These are phyloP conservation scores for Collybia mongolica DNA, from an alignment of 768 basidiomycete genomes.

Conservation along the genomic window DNA sequence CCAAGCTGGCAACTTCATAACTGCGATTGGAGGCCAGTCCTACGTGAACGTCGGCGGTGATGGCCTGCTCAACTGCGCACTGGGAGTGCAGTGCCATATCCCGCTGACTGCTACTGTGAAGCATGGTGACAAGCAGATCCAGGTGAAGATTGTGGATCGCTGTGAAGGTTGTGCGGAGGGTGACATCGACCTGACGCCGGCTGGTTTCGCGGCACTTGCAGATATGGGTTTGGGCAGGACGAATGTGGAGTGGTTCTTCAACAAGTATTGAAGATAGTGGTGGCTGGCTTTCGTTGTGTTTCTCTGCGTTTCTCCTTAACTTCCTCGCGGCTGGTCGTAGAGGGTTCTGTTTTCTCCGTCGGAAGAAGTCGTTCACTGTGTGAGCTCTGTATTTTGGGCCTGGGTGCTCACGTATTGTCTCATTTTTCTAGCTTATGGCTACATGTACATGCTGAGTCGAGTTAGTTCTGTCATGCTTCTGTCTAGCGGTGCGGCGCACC, in stretches of 20 bases:
- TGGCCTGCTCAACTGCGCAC: conserved; percentile 22
- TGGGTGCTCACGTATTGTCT: no score
- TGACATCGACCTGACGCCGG: conserved; percentile 29
- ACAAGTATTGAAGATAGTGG: conserved; percentile 10
- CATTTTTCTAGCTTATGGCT: no score
- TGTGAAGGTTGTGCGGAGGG: conserved; percentile 41
- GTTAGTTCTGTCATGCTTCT: no score
- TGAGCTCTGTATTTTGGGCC: no score
- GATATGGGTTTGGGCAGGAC: conserved; percentile 22
- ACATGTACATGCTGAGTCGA: no score
- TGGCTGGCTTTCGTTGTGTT: no score
- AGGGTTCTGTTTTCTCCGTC: no score
- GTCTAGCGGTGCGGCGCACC: no score
- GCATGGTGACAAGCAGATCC: conserved; percentile 30
- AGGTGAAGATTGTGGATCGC: conserved; percentile 45
- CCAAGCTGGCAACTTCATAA: conserved; percentile 16
- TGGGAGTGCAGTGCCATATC: conserved; percentile 16
- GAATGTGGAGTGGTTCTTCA: conserved; percentile 40
- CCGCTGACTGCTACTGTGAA: conserved; percentile 22
- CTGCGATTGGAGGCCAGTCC: conserved; percentile 15
- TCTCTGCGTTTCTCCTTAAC: no score
- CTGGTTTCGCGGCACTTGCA: conserved; percentile 24
- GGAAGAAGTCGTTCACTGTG: no score
- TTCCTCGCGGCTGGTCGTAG: no score
- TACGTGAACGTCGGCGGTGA: conserved; percentile 26